These are phyloP conservation scores for Phytophthora litchii DNA, from an alignment of 352 stramenopile species.

Conservation along the genomic window DNA sequence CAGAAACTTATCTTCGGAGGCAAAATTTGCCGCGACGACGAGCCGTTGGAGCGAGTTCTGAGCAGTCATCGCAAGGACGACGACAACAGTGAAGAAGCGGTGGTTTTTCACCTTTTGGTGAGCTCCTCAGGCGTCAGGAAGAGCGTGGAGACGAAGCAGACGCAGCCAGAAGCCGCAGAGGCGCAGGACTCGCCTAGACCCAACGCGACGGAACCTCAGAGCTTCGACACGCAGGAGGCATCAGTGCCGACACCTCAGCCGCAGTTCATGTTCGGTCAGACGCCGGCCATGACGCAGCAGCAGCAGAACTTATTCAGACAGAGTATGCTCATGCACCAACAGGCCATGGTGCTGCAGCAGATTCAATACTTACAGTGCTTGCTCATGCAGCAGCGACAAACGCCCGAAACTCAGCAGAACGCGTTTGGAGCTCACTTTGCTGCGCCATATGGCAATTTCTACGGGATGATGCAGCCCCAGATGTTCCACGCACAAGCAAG, in stretches of 20 bases:
- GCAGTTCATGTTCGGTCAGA: slow-evolving; percentile 21
- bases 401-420: slow-evolving; percentile 16
- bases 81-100: slow-evolving; percentile 33
- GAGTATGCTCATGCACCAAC: slow-evolving; percentile 79
- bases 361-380: slow-evolving; percentile 85
- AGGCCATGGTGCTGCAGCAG: slow-evolving; percentile 75
- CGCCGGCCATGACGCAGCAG: slow-evolving; percentile 27
- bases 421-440: slow-evolving; percentile 21
- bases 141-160: slow-evolving; percentile 15
- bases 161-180: slow-evolving; percentile 11
- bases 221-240: slow-evolving; percentile 14
- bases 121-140: slow-evolving; percentile 31
- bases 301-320: slow-evolving; percentile 67
- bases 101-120: slow-evolving; percentile 84
- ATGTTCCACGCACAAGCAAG: slow-evolving; percentile 29
- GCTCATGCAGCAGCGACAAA: slow-evolving; percentile 44
- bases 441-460: slow-evolving; percentile 42
- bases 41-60: slow-evolving; percentile 54
- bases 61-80: slow-evolving; percentile 34
- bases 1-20: slow-evolving; percentile 90
- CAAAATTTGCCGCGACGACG: slow-evolving; percentile 80
- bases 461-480: slow-evolving; percentile 38
- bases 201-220: slow-evolving; percentile 7
- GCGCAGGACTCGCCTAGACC: slow-evolving; percentile 37
- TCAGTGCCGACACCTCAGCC: slow-evolving; percentile 5